Evolutionary conservation across 2,329 filamentous ascomycete species (phyloP).

Genomic region (Elsinoe batatas): DNA sequence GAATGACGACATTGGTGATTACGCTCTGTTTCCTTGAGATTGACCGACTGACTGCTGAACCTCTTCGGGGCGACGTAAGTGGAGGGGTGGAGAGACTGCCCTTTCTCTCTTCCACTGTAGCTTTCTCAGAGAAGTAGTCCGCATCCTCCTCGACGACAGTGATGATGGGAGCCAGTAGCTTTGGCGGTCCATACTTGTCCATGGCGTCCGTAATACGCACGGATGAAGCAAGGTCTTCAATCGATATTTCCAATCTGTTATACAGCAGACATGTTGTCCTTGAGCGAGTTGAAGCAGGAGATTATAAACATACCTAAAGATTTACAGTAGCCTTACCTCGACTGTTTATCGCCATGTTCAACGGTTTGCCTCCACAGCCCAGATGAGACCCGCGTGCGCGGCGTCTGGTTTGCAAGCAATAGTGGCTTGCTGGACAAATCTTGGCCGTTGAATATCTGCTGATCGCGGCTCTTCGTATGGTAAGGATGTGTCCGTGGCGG

Average conservation of each 20-base stretch:
- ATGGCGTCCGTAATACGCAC: not conserved
- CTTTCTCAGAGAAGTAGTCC: conserved; percentile 1
- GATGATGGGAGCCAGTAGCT: conserved; percentile 8
- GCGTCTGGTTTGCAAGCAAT: not conserved
- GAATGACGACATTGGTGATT: conserved; percentile 4
- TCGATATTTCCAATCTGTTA: too few species aligned
- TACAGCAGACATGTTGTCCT: too few species aligned
- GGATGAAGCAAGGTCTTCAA: too few species aligned
- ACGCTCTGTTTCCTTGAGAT: not conserved
- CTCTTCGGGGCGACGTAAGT: not conserved
- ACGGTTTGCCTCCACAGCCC: not conserved
- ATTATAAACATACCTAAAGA: too few species aligned
- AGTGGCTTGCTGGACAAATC: not conserved
- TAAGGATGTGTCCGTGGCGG: not conserved
- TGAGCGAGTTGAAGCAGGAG: too few species aligned
- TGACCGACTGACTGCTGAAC: not conserved
- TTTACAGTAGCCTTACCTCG: not conserved
- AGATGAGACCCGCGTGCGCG: not conserved
- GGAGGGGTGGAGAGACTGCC: not conserved
- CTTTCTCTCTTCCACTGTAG: not conserved
- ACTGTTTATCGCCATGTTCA: not conserved
- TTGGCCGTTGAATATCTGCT: not conserved
- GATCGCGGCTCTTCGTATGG: not conserved
- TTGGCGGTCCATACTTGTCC: not conserved
- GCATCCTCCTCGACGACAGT: not conserved